Conservation (phyloP, 495 filamentous ascomycete species). For the Penicillium tannophilum region DNA sequence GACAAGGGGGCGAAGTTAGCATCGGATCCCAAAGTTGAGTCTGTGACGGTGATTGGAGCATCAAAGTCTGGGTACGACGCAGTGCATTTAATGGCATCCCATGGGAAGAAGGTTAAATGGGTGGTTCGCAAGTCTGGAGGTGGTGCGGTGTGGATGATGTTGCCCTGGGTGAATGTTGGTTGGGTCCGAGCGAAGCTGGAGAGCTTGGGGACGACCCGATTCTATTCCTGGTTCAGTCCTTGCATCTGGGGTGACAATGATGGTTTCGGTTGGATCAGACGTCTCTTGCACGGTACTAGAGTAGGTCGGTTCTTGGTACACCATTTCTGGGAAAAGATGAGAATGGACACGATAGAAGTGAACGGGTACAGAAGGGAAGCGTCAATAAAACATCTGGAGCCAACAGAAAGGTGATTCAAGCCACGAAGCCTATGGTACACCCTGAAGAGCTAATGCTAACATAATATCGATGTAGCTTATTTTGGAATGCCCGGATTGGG, state of each 20-base stretch:
- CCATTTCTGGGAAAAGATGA: neutral
- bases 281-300: neutral
- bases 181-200: neutral
- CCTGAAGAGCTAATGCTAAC: too few relatives aligned
- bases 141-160: neutral
- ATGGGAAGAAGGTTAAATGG: neutral
- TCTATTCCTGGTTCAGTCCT: neutral
- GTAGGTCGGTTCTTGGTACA: neutral
- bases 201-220: neutral
- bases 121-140: neutral
- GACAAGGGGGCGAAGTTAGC: neutral
- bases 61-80: neutral
- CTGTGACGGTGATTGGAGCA: neutral
- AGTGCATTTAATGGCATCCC: neutral
- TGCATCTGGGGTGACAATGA: neutral
- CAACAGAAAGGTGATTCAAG: too few relatives aligned
- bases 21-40: neutral
- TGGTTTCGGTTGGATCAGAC: neutral
- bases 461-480: neutral
- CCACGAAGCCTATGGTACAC: too few relatives aligned
- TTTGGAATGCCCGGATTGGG: neutral
- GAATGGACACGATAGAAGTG: neutral
- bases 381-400: too few relatives aligned
- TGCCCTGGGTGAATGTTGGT: neutral
- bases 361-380: too few relatives aligned